Percentiles rank a stretch among this genome's conserved stretches.
Conservation (phyloP, 2,329 filamentous ascomycete species). For the Didymella keratinophila region DNA sequence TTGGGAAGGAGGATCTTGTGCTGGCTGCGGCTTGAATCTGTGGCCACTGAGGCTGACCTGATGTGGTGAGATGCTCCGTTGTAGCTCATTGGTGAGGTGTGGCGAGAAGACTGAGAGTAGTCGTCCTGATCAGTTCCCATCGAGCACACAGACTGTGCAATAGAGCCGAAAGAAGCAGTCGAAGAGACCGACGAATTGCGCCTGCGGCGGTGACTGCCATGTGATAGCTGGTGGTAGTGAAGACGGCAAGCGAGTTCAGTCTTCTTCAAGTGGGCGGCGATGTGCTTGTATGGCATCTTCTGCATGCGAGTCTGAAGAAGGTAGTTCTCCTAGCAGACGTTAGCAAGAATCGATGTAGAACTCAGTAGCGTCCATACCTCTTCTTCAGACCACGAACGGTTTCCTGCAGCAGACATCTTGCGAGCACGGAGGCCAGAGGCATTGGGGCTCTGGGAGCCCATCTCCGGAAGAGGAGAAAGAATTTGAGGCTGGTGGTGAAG, state of each 20-base stretch:
- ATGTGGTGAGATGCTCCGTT: constrained; percentile 49
- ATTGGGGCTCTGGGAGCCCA: constrained; percentile 41
- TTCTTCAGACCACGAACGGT: constrained; percentile 84
- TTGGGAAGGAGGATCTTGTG: constrained; percentile 68
- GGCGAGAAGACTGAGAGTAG: constrained; percentile 49
- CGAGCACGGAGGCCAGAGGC: constrained; percentile 68
- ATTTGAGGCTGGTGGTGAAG: constrained; percentile 51
- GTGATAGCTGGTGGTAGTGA: constrained; percentile 85
- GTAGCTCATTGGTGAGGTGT: constrained; percentile 56
- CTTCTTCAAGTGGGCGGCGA: constrained; percentile 84
- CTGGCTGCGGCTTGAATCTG: constrained; percentile 64
- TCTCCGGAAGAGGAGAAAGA: constrained; percentile 50
- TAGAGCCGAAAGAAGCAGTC: constrained; percentile 52
- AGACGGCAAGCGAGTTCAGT: constrained; percentile 87
- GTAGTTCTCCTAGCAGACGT: constrained; percentile 73
- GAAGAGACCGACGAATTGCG: constrained; percentile 75
- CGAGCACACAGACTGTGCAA: constrained; percentile 50
- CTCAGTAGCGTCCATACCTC: constrained; percentile 64
- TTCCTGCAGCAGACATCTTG: constrained; percentile 75
- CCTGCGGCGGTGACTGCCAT: constrained; percentile 82
- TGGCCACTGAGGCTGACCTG: constrained; percentile 48
- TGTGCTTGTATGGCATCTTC: constrained; percentile 92
- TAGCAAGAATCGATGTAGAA: constrained; percentile 13
- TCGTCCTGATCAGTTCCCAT: constrained; percentile 48
- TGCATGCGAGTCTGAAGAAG: constrained; percentile 83